Evolutionary conservation across 2,329 filamentous ascomycete species (phyloP), one percentile per base, ranked within the genome.

Genomic region (Ophiocordyceps robertsii): DNA sequence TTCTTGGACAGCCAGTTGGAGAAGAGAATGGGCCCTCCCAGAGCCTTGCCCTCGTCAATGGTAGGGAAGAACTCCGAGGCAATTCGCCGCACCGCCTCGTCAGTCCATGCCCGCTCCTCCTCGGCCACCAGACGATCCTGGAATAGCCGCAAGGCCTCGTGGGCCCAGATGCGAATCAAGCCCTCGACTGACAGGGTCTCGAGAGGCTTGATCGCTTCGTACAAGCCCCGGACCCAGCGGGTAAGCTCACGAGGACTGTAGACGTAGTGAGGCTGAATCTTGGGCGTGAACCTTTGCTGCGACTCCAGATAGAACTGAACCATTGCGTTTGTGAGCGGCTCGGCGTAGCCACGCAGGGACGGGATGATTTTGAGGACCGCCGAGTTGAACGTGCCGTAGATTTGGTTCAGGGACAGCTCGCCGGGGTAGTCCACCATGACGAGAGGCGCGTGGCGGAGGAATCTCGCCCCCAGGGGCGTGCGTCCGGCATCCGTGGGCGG

Each of bases 351-450:
- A 52, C 92, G 84, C n/a, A 99, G 70, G 13, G 88, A 80, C 1
- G 92, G 90, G 40, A 98, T 82, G 48, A 98, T 92, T 72, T 99
- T 99, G 57, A 99, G 81, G 37, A 98, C 80, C 10, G 93, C 92
- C 43, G 77, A 84, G 60, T 94, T 98, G 75, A 98, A 98, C 0
- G 93, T 96, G 52, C 93, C 92, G 58, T 99, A 99, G 51, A 99
- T 99, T 60, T 99, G 92, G 51, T 82, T 82, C 32, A 99, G 75
- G 4, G 93, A 98, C 37, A 88, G 72, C 66, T 98, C 88, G 55
- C 93, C 92, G 46, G 92, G 92, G 57, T 99, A 99, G 58, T 98
- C 92, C 36, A 99, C 93, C 93, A 99, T 98, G 64, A 99, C 84
- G 43, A 99, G 77, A n/a, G 92, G 92, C 14, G 92, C 88, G 61